A percentile compares a stretch with the other conserved stretches of the same genome.
Conservation (phyloP, 2,329 filamentous ascomycete genomes). For the Sarocladiaceae sp. region DNA sequence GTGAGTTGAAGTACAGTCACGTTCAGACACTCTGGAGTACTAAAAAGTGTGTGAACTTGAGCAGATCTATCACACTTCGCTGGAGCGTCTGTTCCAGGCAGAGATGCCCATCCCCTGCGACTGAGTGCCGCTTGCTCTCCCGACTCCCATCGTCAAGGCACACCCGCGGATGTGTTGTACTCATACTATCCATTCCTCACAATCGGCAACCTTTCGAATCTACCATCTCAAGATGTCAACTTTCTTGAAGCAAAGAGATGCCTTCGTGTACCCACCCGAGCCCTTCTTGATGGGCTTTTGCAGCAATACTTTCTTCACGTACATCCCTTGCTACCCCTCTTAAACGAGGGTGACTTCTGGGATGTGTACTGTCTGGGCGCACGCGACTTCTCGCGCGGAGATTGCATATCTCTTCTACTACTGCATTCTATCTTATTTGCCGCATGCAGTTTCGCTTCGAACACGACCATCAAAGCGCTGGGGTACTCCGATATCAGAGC, state of each 20-base stretch:
- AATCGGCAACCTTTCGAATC: slow-evolving; percentile 24
- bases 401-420: slow-evolving; percentile 35
- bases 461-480: slow-evolving; percentile 29
- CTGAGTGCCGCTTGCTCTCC: background rate
- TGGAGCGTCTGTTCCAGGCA: too few relatives aligned
- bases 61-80: too few relatives aligned
- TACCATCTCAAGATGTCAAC: slow-evolving; percentile 38
- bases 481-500: slow-evolving; percentile 36
- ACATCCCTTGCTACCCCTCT: slow-evolving; percentile 35
- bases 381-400: slow-evolving; percentile 11
- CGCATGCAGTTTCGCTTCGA: slow-evolving; percentile 35
- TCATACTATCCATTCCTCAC: slow-evolving; percentile 36
- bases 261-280: slow-evolving; percentile 33
- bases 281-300: slow-evolving; percentile 39
- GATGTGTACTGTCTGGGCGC: slow-evolving; percentile 7
- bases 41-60: too few relatives aligned
- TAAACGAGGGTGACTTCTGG: slow-evolving; percentile 35
- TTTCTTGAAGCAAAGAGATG: slow-evolving; percentile 40
- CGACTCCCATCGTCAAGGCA: background rate
- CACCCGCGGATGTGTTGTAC: slow-evolving; percentile 29
- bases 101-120: too few relatives aligned
- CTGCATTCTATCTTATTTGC: slow-evolving; percentile 40
- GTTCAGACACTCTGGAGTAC: too few relatives aligned
- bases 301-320: slow-evolving; percentile 40
- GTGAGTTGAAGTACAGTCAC: too few relatives aligned